phyloP scores from a whole-genome alignment of 1,139 yeast species.

The Trichomonascaceae sp. region DNA sequence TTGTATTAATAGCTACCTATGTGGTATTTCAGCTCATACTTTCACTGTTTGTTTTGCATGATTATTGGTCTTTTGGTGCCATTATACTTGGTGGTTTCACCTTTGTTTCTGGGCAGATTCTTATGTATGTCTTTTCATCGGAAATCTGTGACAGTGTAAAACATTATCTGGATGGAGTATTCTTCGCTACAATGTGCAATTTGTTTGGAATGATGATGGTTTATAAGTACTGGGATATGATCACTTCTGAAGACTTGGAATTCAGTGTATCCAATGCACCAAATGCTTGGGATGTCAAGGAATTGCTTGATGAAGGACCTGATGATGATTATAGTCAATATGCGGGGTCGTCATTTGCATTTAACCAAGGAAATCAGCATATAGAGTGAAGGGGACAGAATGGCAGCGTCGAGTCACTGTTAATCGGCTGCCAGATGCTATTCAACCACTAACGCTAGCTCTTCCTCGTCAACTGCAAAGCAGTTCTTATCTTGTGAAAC shows the following conservation, averaged over 20 bases:
- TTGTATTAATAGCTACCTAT: slow-evolving; percentile 55
- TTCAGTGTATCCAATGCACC: slow-evolving; percentile 64
- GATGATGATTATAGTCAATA: slow-evolving; percentile 37
- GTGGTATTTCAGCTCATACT: slow-evolving; percentile 65
- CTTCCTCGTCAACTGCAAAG: not conserved
- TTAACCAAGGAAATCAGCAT: slow-evolving; percentile 12
- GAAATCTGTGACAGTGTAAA: slow-evolving; percentile 62
- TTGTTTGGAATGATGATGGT: slow-evolving; percentile 87
- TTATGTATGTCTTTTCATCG: slow-evolving; percentile 62
- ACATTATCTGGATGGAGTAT: slow-evolving; percentile 86
- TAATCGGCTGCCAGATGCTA: too few species aligned
- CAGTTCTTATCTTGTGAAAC: not conserved
- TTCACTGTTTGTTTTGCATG: slow-evolving; percentile 60
- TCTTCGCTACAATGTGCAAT: slow-evolving; percentile 77
- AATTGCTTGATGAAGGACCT: slow-evolving; percentile 37
- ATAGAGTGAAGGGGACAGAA: not conserved
- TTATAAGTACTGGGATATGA: slow-evolving; percentile 93
- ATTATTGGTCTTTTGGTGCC: slow-evolving; percentile 87
- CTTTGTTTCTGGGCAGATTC: slow-evolving; percentile 73
- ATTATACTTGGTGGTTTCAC: slow-evolving; percentile 61
- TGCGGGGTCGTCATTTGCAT: slow-evolving; percentile 28
- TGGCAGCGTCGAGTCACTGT: too few species aligned
- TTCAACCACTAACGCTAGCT: too few species aligned
- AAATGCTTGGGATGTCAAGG: slow-evolving; percentile 44
- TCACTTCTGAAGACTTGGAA: slow-evolving; percentile 92